Evolutionary conservation across 139 green algal genomes (phyloP).

Genomic region (Chlamydomonas incerta): DNA sequence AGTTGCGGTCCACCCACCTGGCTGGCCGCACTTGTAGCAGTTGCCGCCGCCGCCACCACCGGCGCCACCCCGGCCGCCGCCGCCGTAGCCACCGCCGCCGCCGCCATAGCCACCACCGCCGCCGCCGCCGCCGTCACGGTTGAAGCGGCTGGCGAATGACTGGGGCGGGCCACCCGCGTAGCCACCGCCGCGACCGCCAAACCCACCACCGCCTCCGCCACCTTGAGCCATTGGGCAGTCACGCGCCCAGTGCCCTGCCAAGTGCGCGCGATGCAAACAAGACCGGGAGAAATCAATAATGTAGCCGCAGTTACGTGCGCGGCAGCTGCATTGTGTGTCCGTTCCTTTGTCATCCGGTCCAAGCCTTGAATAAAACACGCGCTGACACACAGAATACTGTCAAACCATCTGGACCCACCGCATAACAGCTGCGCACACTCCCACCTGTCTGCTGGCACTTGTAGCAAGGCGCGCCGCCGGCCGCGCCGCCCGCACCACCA

Average conservation of each 20-base stretch:
- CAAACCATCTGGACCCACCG: too few relatives aligned
- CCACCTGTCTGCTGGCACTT: slow-evolving; percentile 26
- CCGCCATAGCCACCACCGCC: slow-evolving; percentile 3
- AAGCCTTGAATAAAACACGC: too few relatives aligned
- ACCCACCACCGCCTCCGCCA: slow-evolving; percentile 9
- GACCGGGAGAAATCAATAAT: too few relatives aligned
- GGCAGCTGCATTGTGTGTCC: too few relatives aligned
- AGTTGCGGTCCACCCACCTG: not conserved
- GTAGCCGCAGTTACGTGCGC: too few relatives aligned
- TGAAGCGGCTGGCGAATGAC: slow-evolving; percentile 33
- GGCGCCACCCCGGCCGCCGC: slow-evolving; percentile 7
- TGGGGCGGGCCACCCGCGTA: slow-evolving; percentile 6
- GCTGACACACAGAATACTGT: too few relatives aligned
- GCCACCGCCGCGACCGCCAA: not conserved
- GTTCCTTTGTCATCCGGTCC: too few relatives aligned
- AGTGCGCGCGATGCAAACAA: not conserved
- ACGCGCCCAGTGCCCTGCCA: slow-evolving; percentile 42
- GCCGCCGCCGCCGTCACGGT: slow-evolving; percentile 23
- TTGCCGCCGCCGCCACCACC: not conserved
- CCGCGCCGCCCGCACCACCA: not conserved
- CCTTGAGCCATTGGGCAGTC: slow-evolving; percentile 51
- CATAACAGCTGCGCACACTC: too few relatives aligned
- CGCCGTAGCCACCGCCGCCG: not conserved
- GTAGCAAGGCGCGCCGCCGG: slow-evolving; percentile 17
- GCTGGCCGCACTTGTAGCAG: slow-evolving; percentile 52